Base-by-base conservation (phyloP, 345 rosid species). In the Citrus trifoliata region DNA sequence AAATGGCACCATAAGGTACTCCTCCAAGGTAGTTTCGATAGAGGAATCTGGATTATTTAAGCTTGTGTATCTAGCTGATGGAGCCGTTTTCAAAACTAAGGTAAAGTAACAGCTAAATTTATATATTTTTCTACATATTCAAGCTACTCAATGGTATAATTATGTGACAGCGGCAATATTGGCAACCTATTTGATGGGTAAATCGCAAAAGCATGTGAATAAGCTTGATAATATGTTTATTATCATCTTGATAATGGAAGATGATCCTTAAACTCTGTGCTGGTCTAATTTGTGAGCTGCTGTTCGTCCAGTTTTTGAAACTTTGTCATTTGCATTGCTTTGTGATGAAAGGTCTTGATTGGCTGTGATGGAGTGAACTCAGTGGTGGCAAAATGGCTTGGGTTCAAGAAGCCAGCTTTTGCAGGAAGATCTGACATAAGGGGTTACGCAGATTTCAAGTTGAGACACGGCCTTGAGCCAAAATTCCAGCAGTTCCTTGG, bases 291-390 rank as follows among this genome's bases (percentile, higher is more conserved):
- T 64, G 21, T 19, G 8, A 10, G 5, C 5, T 38, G 18, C 16
- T 22, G 4, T 6, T 42, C 9, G 56, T 69, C 56, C 46, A 40
- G 32, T 69, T 69, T 14, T 32, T 6, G 2, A 7, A 10, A 70
- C 56, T 30, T 40, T 24, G 0, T 53, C n/a, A 6, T 7, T 19
- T 32, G 5, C 25, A 32, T 12, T 19, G 8, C 14, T 28, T 16
- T 51, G 10, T 83, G 2, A 81, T 80, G 78, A n/a, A 66, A 93
- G 93, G 87, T 87, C 71, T 79, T 91, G 82, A 75, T 93, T 48
- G 98, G 95, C 76, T 88, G 94, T 70, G 95, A 90, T 67, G 98
- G 95, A 48, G 90, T 89, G 68, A 88, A 90, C 78, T 91, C 98
- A 3, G 83, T 83, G 46, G 90, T 88, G 81, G 88, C 92, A 4